These are phyloP conservation scores for Albugo laibachii DNA, from an alignment of 352 stramenopile species.

Conservation along the genomic window DNA sequence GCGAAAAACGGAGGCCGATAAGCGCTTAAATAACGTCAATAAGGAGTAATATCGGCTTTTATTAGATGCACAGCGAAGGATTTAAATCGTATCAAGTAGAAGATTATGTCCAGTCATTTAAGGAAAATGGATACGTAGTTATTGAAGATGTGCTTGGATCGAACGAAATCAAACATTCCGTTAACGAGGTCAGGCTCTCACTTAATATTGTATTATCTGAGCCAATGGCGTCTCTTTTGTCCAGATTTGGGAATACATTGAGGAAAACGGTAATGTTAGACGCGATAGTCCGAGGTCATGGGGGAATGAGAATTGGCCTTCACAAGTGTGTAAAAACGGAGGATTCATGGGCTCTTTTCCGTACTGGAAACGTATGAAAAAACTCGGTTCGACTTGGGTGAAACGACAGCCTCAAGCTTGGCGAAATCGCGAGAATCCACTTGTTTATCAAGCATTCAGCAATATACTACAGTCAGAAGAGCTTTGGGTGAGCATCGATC, in stretches of 20 bases:
- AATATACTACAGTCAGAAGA: slow-evolving; percentile 14
- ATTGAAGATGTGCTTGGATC: slow-evolving; percentile 18
- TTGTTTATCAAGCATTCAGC: slow-evolving; percentile 15
- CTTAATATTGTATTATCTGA: neutral
- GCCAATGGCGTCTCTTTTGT: neutral
- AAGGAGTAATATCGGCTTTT: no score
- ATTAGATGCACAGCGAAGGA: no score
- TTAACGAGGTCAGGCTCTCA: slow-evolving; percentile 12
- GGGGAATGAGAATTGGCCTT: slow-evolving; percentile 25
- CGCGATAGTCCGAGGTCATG: slow-evolving; percentile 18
- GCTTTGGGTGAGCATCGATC: slow-evolving; percentile 28
- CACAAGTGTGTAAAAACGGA: slow-evolving; percentile 21
- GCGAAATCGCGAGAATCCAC: slow-evolving; percentile 21
- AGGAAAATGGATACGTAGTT: slow-evolving; percentile 21
- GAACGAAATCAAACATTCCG: slow-evolving; percentile 13
- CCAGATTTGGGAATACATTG: slow-evolving; percentile 20
- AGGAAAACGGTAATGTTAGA: slow-evolving; percentile 20
- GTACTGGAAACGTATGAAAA: slow-evolving; percentile 36
- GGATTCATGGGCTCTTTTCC: slow-evolving; percentile 26
- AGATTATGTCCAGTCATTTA: slow-evolving; percentile 17
- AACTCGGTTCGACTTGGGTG: slow-evolving; percentile 18
- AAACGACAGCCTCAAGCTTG: slow-evolving; percentile 22
- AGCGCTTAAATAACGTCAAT: no score
- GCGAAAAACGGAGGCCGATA: no score
- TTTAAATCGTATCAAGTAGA: slow-evolving; percentile 8